Percentiles rank a stretch among this genome's conserved stretches.
phyloP scores from a whole-genome alignment of 2,329 filamentous ascomycete species.

The Capronia americana region DNA sequence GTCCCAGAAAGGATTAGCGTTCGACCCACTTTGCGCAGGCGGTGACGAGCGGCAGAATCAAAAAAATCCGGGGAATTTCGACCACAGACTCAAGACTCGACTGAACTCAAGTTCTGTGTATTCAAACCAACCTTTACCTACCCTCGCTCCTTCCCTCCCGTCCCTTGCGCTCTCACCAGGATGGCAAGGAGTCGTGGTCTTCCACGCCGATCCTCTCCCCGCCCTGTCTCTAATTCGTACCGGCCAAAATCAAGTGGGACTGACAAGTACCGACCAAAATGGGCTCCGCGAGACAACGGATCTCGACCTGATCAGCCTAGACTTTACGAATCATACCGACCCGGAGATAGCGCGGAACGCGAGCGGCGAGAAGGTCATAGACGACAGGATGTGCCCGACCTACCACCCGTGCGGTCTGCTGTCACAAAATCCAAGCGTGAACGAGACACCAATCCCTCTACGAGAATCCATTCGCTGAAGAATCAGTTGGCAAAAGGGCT shows the following conservation, averaged over 20 bases:
- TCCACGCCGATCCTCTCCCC: background rate
- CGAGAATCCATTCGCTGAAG: slow-evolving; percentile 40
- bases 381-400: background rate
- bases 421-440: slow-evolving; percentile 36
- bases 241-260: slow-evolving; percentile 5
- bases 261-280: background rate
- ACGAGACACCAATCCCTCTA: slow-evolving; percentile 37
- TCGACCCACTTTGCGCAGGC: background rate
- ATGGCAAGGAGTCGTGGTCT: slow-evolving; percentile 19
- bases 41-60: slow-evolving; percentile 32
- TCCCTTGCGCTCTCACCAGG: background rate
- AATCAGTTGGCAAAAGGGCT: slow-evolving; percentile 40
- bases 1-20: slow-evolving; percentile 13
- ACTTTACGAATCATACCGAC: slow-evolving; percentile 6
- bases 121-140: background rate
- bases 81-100: background rate
- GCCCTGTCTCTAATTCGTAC: slow-evolving; percentile 12
- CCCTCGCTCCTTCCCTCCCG: background rate
- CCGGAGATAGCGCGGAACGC: background rate
- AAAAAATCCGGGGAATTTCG: slow-evolving; percentile 13
- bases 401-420: slow-evolving; percentile 22
- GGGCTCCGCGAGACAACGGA: background rate
- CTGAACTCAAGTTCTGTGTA: background rate
- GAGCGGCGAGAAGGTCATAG: background rate
- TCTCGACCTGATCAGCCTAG: background rate